Base-by-base conservation (phyloP, 495 filamentous ascomycete species). In the Daldinia childiae region DNA sequence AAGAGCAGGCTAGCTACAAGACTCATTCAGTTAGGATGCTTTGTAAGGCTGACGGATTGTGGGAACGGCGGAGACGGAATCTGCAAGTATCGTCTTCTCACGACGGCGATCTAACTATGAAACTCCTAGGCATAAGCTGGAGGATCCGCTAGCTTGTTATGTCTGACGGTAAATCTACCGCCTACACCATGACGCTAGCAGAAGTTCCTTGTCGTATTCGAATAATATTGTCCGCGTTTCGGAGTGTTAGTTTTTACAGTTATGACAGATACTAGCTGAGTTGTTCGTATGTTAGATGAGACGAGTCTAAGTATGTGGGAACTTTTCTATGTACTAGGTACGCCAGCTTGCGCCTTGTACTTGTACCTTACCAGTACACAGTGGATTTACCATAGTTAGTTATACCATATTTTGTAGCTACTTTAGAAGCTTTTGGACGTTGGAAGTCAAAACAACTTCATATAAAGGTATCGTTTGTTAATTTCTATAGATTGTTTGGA, bases 61-160 rank as follows among this genome's bases (percentile, higher is more conserved):
- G 41, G 41, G 15, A 19, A 45, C n/a, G 19, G 43, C 17, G 43
- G 43, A 24, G 43, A 48, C 19, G 6, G 39, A 21, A 24, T 48
- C 43, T 24, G 19, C 43, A 21, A 48, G 19, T 48, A 9, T 48
- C 19, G 43, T 48, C 17, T 41, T 48, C 9, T 8, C 19, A 48
- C 19, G 19, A 48, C 43, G 19, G 3, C 43, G 43, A 48, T 48
- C 43, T 21, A 48, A 48, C 27, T 36, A 19, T 58, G 55, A 58
- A 58, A 58, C 55, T n/a, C 17, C 27, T 41, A 29, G 39, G 56
- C 56, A 59, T 64, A 36, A 60, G 15, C 59, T 62, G 59, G 58
- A 68, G 69, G 69, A 72, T 72, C 59, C 54, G 27, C 38, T 67
- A 48, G 52, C 55, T 32, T 36, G 34, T 50, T 48, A 1, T 39